Evolutionary conservation across 176 grass and related monocot genomes (phyloP).

Genomic region (Triticum timopheevii): DNA sequence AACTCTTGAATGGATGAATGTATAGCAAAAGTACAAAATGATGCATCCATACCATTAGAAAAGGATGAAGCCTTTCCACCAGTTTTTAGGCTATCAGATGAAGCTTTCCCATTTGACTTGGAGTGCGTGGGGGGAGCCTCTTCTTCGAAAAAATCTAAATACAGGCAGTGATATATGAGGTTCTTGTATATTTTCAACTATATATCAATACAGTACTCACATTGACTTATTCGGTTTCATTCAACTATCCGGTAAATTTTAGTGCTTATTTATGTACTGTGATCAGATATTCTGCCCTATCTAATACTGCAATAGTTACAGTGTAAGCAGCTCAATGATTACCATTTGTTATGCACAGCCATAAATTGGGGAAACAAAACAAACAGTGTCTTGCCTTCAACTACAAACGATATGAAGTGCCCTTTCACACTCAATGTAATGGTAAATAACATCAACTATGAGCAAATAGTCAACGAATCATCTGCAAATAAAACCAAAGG

Average conservation of each 20-base stretch:
- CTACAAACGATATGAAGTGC: not conserved
- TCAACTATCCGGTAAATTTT: slow-evolving; percentile 7
- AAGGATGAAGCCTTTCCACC: slow-evolving; percentile 41
- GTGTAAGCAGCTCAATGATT: slow-evolving; percentile 10
- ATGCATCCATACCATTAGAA: slow-evolving; percentile 46
- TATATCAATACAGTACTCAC: slow-evolving; percentile 3
- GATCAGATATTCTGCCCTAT: slow-evolving; percentile 17
- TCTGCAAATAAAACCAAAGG: slow-evolving; percentile 13
- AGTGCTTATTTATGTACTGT: slow-evolving; percentile 10
- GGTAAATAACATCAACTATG: not conserved
- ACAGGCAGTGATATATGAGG: slow-evolving; percentile 20
- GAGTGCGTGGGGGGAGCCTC: slow-evolving; percentile 18
- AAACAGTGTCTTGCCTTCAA: not conserved
- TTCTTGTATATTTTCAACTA: slow-evolving; percentile 21
- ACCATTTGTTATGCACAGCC: not conserved
- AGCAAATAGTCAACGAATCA: not conserved
- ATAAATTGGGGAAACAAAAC: slow-evolving; percentile 12
- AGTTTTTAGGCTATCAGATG: slow-evolving; percentile 45
- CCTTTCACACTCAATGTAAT: not conserved
- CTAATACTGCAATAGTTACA: slow-evolving; percentile 12
- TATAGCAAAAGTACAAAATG: slow-evolving; percentile 19
- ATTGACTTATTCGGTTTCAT: not conserved
- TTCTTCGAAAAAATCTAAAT: slow-evolving; percentile 68
- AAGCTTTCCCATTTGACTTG: slow-evolving; percentile 63
- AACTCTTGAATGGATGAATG: slow-evolving; percentile 22